Percentiles rank a stretch among this genome's conserved stretches.
Conservation (phyloP, 2,329 filamentous ascomycete genomes). For the Cyanodermella asteris region DNA sequence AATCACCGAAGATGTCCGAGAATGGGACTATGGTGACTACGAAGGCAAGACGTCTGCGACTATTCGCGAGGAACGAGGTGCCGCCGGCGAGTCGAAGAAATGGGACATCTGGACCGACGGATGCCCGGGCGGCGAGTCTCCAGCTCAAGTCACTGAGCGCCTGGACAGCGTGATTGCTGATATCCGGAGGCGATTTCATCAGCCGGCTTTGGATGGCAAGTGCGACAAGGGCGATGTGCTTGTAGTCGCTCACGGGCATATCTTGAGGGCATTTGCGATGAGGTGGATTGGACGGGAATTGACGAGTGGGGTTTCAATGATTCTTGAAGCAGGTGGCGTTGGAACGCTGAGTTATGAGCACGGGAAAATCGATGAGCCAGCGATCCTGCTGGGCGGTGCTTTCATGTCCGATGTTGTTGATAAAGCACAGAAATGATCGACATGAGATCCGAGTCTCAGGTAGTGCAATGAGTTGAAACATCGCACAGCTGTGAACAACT, state of each 20-base stretch:
- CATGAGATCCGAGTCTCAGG: too few species aligned
- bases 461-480: too few species aligned
- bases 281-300: constrained; percentile 59
- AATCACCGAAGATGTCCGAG: constrained; percentile 49
- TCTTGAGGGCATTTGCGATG: constrained; percentile 69
- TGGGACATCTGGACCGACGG: constrained; percentile 90
- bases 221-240: constrained; percentile 41
- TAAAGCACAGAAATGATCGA: constrained; percentile 13
- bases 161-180: constrained; percentile 57
- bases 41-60: constrained; percentile 56
- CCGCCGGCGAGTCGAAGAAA: constrained; percentile 29
- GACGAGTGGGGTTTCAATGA: constrained; percentile 51
- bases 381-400: constrained; percentile 27
- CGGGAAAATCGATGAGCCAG: constrained; percentile 25
- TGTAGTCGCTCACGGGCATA: constrained; percentile 77
- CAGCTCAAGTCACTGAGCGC: constrained; percentile 47
- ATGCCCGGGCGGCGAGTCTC: constrained; percentile 66
- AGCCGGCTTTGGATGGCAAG: constrained; percentile 26
- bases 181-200: constrained; percentile 46
- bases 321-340: constrained; percentile 50
- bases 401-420: constrained; percentile 28
- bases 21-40: constrained; percentile 79
- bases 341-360: constrained; percentile 28
- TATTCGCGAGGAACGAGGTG: constrained; percentile 37
- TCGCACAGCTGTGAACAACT: too few species aligned